A percentile compares a stretch with the other conserved stretches of the same genome.
Evolutionary conservation across 2,329 filamentous ascomycete species (phyloP).

Genomic region (Fusarium sp.): DNA sequence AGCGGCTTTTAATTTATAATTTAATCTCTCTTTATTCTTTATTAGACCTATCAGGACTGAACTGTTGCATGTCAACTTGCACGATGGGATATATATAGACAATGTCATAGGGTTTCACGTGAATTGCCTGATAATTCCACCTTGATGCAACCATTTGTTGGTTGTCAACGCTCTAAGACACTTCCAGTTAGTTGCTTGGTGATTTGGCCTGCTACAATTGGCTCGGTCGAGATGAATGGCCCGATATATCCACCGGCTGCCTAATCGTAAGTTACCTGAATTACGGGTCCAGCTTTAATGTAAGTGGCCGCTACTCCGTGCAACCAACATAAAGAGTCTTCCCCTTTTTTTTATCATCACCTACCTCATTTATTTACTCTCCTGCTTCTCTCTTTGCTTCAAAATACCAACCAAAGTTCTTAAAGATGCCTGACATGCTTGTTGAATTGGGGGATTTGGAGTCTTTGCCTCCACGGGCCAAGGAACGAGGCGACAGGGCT

Average conservation of each 20-base stretch:
- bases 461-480: too few relatives aligned
- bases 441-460: too few relatives aligned
- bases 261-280: slow-evolving; percentile 7
- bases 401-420: too few relatives aligned
- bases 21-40: neutral
- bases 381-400: too few relatives aligned
- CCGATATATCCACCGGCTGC: neutral
- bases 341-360: neutral
- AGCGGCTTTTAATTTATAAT: neutral
- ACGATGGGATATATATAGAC: too few relatives aligned
- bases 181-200: neutral
- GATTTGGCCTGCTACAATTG: neutral
- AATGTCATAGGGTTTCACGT: too few relatives aligned
- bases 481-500: slow-evolving; percentile 13
- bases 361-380: neutral
- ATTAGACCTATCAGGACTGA: too few relatives aligned
- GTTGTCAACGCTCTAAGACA: neutral
- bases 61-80: too few relatives aligned
- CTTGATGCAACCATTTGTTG: neutral
- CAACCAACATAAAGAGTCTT: neutral
- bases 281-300: neutral
- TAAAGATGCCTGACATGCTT: neutral
- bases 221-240: neutral
- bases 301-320: neutral
- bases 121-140: too few relatives aligned